Evolutionary conservation across 2,329 filamentous ascomycete species (phyloP).

Genomic region (Phaeosphaeria sp.): DNA sequence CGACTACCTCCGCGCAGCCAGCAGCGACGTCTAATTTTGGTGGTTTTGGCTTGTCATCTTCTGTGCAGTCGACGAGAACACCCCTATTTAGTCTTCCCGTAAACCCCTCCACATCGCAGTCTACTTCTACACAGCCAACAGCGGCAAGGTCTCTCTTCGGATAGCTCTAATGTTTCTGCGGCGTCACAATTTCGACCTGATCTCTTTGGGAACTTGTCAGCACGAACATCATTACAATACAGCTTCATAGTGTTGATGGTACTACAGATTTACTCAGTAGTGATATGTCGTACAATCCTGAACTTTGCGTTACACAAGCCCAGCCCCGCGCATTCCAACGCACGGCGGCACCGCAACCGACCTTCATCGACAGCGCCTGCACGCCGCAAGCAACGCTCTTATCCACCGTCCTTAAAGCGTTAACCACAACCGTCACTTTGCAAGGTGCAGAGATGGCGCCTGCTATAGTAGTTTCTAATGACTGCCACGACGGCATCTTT

Average conservation of each 20-base stretch:
- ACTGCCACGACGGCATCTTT: background rate
- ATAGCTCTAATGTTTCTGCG: background rate
- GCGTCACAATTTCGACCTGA: background rate
- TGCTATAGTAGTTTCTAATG: background rate
- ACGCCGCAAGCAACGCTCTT: background rate
- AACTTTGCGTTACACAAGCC: conserved; percentile 7
- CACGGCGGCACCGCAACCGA: conserved; percentile 13
- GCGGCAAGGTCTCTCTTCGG: background rate
- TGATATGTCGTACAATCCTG: background rate
- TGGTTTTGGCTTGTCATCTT: no score
- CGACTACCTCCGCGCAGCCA: background rate
- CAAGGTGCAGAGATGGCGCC: background rate
- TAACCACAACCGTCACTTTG: background rate
- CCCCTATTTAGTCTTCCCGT: no score
- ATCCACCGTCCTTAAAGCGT: background rate
- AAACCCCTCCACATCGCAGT: background rate
- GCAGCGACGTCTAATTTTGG: no score
- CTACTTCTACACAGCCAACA: background rate
- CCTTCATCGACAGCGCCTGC: conserved; percentile 1
- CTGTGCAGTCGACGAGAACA: no score
- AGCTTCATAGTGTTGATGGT: background rate
- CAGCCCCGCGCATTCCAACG: conserved; percentile 8
- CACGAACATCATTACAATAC: background rate
- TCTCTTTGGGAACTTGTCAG: background rate
- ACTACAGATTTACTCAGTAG: background rate